Base-by-base conservation (phyloP, 2,329 filamentous ascomycete species). In the Trichoderma breve region DNA sequence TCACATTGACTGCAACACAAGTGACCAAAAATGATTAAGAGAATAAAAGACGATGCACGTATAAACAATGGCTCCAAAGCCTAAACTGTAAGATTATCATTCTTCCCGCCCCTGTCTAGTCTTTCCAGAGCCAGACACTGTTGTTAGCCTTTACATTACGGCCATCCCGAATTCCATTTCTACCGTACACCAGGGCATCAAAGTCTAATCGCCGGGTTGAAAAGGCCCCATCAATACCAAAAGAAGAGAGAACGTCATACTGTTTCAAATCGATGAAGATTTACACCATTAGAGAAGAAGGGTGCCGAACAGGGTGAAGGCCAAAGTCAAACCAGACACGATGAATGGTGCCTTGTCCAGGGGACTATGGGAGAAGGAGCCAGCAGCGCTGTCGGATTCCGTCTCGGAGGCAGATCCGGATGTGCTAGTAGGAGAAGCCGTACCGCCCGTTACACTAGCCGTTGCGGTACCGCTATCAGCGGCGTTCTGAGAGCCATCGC, bases 401-500 rank as follows among this genome's bases (percentile, higher is more conserved):
- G 71, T 72, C 21, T 76, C 74, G 18, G 71, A 72, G 9, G 47
- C 47, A n/a, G 58, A 24, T 1, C 57, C 71, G 61, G 60, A 68
- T 32, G 70, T 73, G 26, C 66, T 73, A n/a, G 77, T 81, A 63
- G 77, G 76, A 24, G 77, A 81, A 53, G 79, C 75, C 63, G 79
- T 72, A 30, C 80, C 81, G 43, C 76, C 74, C 34, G 81, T 81
- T 65, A 78, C 78, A 74, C 82, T 82, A 71, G 81, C 82, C 18
- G 85, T 86, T 51, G 86, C 85, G 21, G 84, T 84, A 58, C 85
- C 83, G 69, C 83, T 81, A 76, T 81, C 83, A 6, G 81, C 82
- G 12, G 84, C 83, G 64, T 85, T 83, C 81, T 89, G 87, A 26
- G 88, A 90, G 28, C 88, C 88, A 24, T 78, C 76, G 6, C 87